phyloP scores from a whole-genome alignment of 768 basidiomycete genomes.

The Naganishia vishniacii region DNA sequence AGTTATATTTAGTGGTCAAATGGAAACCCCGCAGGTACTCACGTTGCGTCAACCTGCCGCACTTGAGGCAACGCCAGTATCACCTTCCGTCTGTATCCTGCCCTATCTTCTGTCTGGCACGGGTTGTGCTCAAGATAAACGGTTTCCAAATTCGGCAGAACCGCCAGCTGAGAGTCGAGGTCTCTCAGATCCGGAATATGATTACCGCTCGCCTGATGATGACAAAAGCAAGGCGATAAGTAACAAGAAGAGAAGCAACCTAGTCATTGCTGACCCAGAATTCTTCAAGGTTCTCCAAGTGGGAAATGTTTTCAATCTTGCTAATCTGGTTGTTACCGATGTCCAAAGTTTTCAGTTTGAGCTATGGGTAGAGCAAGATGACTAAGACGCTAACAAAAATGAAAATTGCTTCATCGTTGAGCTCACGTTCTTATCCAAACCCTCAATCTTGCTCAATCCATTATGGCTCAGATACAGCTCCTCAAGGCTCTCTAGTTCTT shows the following conservation, averaged over 20 bases:
- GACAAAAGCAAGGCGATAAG: neutral
- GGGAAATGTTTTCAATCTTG: constrained; percentile 72
- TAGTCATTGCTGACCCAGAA: constrained; percentile 64
- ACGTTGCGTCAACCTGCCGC: constrained; percentile 94
- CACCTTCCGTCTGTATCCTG: constrained; percentile 78
- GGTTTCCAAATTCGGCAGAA: constrained; percentile 65
- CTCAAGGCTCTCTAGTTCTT: constrained; percentile 66
- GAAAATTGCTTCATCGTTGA: neutral
- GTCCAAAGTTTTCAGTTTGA: constrained; percentile 76
- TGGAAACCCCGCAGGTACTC: constrained; percentile 50
- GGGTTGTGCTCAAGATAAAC: constrained; percentile 95
- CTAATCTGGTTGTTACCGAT: constrained; percentile 77
- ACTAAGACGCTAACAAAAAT: neutral
- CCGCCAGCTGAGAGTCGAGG: constrained; percentile 63
- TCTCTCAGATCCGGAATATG: constrained; percentile 65
- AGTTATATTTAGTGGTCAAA: too few species aligned
- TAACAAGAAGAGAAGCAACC: neutral
- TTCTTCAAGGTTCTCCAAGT: constrained; percentile 73
- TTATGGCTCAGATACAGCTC: constrained; percentile 94
- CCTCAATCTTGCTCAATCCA: constrained; percentile 74
- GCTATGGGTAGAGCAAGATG: constrained; percentile 41
- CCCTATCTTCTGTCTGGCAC: constrained; percentile 70
- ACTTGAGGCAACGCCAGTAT: constrained; percentile 81
- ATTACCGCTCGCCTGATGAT: constrained; percentile 79
- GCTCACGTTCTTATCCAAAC: constrained; percentile 74